Base-by-base conservation (phyloP, 768 basidiomycete genomes). In the Lentinus tigrinus region DNA sequence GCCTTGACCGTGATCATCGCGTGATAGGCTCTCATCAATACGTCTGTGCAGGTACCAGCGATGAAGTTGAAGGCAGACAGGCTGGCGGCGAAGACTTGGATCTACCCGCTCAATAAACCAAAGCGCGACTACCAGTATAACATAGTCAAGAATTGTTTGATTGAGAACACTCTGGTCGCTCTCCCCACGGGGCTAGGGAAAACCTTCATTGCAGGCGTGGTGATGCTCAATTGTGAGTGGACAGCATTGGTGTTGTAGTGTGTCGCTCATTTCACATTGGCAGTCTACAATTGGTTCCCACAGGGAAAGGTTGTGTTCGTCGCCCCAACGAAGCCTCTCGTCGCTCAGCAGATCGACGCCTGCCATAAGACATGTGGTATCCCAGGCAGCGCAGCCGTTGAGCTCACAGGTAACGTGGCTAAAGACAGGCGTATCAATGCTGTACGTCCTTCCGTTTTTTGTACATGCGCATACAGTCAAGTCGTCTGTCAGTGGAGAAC, bases 151-250 rank as follows among this genome's bases (percentile, higher is more conserved):
- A 80, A 84, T 28, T 90, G 87, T 65, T 78, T 99, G 23, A 93
- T 91, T 67, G 91, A 98, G 24, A 98, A 99, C 68, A 91, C 93
- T 7, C 82, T 99, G 8, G 95, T 98, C 27, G 90, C 95, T 0
- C 75, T 99, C 14, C 97, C 97, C 2, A 99, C 97, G 0, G 97
- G 97, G 44, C 76, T 98, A 13, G 97, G 97, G 16, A 99, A 99
- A 75, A 99, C 97, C 0, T 98, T 99, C 67, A 90, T 99, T 58
- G 97, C 97, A 3, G 95, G 96, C 1, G 93, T 93, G 2, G 83
- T 99, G 21, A 98, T 99, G 96, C 75, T 95, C 27, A 96, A 95
- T 67, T 96, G 93, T 93, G 65, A 66, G 81, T 67, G 39, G 17
- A 27, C 34, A 40, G 16, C 38, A 24, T 52, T 21, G 38, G 17